A percentile compares a stretch with the other conserved stretches of the same genome.
These are phyloP conservation scores for Wickerhamiella galacta DNA, from an alignment of 805 yeast species.

Conservation along the genomic window DNA sequence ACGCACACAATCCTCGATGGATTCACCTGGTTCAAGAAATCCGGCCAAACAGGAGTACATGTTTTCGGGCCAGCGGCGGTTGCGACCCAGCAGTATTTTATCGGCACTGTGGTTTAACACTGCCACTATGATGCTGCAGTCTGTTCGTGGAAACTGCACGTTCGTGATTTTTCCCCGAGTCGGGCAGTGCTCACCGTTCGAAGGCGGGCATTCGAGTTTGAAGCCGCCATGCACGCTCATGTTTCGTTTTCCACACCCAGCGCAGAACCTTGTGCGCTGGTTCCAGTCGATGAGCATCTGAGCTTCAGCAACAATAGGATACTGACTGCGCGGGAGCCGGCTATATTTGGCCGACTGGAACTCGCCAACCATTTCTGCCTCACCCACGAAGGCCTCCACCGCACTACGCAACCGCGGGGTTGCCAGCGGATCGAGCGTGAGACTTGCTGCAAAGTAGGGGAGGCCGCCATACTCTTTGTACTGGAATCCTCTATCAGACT, in stretches of 20 bases:
- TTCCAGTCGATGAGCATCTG: slow-evolving; percentile 80
- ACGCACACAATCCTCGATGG: slow-evolving; percentile 71
- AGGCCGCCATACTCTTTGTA: slow-evolving; percentile 20
- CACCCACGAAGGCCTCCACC: too few species aligned
- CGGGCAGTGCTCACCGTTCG: slow-evolving; percentile 17
- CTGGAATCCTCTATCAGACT: slow-evolving; percentile 16
- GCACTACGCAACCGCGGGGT: too few species aligned
- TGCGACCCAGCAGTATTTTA: slow-evolving; percentile 54
- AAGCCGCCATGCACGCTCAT: slow-evolving; percentile 27
- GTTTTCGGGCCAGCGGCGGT: slow-evolving; percentile 38
- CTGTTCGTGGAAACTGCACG: slow-evolving; percentile 82
- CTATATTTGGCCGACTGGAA: too few species aligned
- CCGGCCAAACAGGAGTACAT: slow-evolving; percentile 87
- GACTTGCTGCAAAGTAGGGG: slow-evolving; percentile 26
- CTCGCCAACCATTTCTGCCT: too few species aligned
- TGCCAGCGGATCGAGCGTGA: slow-evolving; percentile 1
- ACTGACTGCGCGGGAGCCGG: too few species aligned
- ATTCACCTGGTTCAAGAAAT: slow-evolving; percentile 88
- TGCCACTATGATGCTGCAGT: slow-evolving; percentile 73
- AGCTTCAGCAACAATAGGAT: slow-evolving; percentile 63
- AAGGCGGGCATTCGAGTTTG: slow-evolving; percentile 25
- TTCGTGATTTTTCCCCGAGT: slow-evolving; percentile 40
- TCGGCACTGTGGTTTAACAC: slow-evolving; percentile 44
- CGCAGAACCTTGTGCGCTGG: slow-evolving; percentile 54
- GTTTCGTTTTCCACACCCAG: slow-evolving; percentile 55